Evolutionary conservation across 345 rosid species (phyloP).

Genomic region (Corymbia maculata): DNA sequence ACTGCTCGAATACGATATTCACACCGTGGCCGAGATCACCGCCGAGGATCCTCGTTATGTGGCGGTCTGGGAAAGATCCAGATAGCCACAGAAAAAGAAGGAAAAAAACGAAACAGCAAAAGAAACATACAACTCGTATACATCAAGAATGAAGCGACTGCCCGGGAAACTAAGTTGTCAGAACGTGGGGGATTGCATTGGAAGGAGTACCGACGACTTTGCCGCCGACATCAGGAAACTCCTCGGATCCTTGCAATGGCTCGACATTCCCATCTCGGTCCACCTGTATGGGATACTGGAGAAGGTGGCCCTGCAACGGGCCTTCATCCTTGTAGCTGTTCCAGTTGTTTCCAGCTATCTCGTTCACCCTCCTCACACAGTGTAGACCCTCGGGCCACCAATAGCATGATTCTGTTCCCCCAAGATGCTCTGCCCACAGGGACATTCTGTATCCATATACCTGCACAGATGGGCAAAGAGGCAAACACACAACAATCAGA

Average conservation of each 20-base stretch:
- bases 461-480: slow-evolving; percentile 16
- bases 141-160: not conserved
- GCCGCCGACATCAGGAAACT: slow-evolving; percentile 90
- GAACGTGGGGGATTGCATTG: slow-evolving; percentile 39
- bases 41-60: not conserved
- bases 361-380: slow-evolving; percentile 57
- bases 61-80: not conserved
- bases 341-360: slow-evolving; percentile 64
- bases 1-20: not conserved
- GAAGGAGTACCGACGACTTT: slow-evolving; percentile 59
- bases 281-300: slow-evolving; percentile 64
- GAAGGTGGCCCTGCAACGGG: slow-evolving; percentile 69
- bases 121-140: not conserved
- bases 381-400: slow-evolving; percentile 37
- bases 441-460: slow-evolving; percentile 90
- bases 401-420: slow-evolving; percentile 23
- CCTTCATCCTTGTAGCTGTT: slow-evolving; percentile 20
- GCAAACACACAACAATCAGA: not conserved
- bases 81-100: not conserved
- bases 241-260: slow-evolving; percentile 47
- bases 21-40: not conserved
- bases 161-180: slow-evolving; percentile 43
- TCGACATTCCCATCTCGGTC: slow-evolving; percentile 46
- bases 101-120: not conserved
- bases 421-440: slow-evolving; percentile 92